These are phyloP conservation scores for Phanerochaete carnosa DNA, from an alignment of 768 basidiomycete genomes.

Conservation along the genomic window DNA sequence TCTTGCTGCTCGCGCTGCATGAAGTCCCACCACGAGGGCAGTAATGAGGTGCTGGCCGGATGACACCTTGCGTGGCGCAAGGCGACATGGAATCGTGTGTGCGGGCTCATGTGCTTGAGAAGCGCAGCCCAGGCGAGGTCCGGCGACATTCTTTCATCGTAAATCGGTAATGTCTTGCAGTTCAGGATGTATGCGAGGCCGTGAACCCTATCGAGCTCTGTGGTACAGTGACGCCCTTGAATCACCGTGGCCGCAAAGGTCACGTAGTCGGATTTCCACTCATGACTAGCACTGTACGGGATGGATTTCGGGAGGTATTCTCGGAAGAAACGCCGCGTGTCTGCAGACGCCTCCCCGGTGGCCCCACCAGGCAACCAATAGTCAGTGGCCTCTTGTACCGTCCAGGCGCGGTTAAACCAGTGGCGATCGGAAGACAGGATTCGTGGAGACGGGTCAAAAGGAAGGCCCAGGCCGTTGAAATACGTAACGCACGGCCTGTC, in stretches of 20 bases:
- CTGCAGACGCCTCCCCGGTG: neutral
- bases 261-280: neutral
- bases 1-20: neutral
- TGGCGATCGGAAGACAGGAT: neutral
- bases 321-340: neutral
- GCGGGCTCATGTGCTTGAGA: neutral
- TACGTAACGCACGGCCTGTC: neutral
- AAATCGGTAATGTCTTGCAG: neutral
- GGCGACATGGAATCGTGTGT: neutral
- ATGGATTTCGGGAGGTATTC: neutral
- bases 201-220: neutral
- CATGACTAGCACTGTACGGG: too few relatives aligned
- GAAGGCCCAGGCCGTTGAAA: neutral
- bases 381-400: neutral
- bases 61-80: neutral
- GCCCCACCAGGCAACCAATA: neutral
- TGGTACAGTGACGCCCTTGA: neutral
- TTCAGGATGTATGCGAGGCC: neutral
- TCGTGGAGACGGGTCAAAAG: neutral
- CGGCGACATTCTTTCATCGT: neutral
- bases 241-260: neutral
- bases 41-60: neutral
- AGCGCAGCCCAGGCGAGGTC: neutral
- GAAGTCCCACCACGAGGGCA: neutral
- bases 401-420: neutral